These are phyloP conservation scores for Aegle marmelos DNA, from an alignment of 345 rosid genomes.

Conservation along the genomic window DNA sequence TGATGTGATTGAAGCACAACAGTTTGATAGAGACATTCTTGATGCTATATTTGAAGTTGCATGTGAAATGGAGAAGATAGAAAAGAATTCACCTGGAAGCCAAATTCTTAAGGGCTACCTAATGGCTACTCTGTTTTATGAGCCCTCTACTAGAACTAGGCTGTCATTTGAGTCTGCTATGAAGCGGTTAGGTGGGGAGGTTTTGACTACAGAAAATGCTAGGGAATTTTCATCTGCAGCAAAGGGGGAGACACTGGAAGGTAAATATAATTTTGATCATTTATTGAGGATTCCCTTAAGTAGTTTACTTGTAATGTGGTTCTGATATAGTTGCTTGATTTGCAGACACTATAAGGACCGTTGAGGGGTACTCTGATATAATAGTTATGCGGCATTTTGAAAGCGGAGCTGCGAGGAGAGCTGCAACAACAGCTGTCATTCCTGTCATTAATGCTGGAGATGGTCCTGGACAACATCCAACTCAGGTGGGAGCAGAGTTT, in stretches of 20 bases:
- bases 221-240: conserved; percentile 94
- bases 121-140: conserved; percentile 94
- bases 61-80: conserved; percentile 77
- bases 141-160: conserved; percentile 97
- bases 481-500: conserved; percentile 52
- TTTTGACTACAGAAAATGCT: conserved; percentile 92
- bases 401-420: conserved; percentile 92
- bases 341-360: conserved; percentile 88
- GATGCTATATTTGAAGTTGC: conserved; percentile 78
- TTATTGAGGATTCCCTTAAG: neutral
- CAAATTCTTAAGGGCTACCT: conserved; percentile 78
- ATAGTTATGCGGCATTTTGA: conserved; percentile 97
- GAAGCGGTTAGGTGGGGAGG: conserved; percentile 95
- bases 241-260: conserved; percentile 99
- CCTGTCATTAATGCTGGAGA: conserved; percentile 97
- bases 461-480: conserved; percentile 99
- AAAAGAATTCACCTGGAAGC: conserved; percentile 69
- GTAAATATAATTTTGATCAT: conserved; percentile 23
- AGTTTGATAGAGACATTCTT: conserved; percentile 78
- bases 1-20: conserved; percentile 92
- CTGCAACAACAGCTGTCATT: conserved; percentile 78
- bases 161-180: conserved; percentile 97
- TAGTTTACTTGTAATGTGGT: conserved; percentile 1
- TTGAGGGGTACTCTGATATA: conserved; percentile 88
- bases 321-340: conserved; percentile 20